Evolutionary conservation across 345 rosid species (phyloP), one percentile per base, ranked within the genome.

Genomic region (Pugionium cornutum): DNA sequence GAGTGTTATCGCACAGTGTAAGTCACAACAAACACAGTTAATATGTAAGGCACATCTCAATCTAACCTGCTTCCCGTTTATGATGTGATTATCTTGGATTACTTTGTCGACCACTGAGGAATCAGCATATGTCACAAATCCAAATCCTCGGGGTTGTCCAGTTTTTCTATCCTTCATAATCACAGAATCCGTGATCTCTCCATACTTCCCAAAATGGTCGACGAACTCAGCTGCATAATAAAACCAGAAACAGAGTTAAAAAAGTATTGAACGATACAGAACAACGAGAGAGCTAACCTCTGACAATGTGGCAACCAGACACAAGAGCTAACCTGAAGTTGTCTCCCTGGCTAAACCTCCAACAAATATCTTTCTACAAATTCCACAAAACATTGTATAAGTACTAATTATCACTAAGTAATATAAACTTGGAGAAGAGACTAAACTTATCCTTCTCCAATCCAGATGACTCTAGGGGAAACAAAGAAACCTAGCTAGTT

Each of bases 91-190:
- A 25, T 87, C 96, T 62, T 94, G 73, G 7, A 94, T 90, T 51
- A 94, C 95, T 70, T 69, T 79, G 64, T 94, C 99, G 36, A 91
- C 92, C 11, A 94, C 99, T 1, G 91, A 81, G 61, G 91, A 82
- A 74, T 94, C 95, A 9, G 88, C 97, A 70, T 86, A 94, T 1
- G 99, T 94, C 44, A 94, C 87, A 70, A 94, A 94, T 55, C 99
- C 99, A 36, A 94, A 94, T 18, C 99, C 99, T 55, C 99, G 86
- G 11, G 99, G 99, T 64, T 77, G 86, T 53, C 97, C 96, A 0
- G 99, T 91, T 62, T 78, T 84, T 64, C 91, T 81, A 79, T 91
- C 99, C 75, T 83, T 85, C 99, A 94, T 94, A 60, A 94, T 94
- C 46, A 94, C 99, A 30, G 90, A 86, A 76, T 94, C 99, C 7